These are phyloP conservation scores for Orbilia quercus DNA, from an alignment of 2,329 filamentous ascomycete species.

Conservation along the genomic window DNA sequence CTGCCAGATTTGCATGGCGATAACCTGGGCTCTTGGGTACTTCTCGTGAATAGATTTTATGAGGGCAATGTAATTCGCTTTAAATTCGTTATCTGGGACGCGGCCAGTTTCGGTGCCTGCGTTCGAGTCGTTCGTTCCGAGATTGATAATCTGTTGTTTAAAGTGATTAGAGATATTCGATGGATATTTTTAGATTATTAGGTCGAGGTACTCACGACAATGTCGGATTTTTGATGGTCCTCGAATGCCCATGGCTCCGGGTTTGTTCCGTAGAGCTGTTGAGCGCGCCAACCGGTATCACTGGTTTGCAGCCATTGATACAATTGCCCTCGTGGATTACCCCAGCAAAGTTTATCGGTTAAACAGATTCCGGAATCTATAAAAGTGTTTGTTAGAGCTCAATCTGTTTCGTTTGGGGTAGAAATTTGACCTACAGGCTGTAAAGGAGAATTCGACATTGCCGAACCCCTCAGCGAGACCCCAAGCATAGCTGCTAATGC, in stretches of 20 bases:
- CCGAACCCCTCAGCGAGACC: conserved; percentile 70
- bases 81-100: conserved; percentile 63
- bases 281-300: conserved; percentile 31
- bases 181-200: no score
- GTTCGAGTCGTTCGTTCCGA: conserved; percentile 66
- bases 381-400: not conserved
- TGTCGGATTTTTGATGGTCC: conserved; percentile 40
- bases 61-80: conserved; percentile 64
- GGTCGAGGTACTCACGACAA: conserved; percentile 32
- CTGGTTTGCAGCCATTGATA: conserved; percentile 53
- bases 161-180: conserved; percentile 42
- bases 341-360: conserved; percentile 70
- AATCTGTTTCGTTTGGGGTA: not conserved
- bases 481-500: conserved; percentile 70
- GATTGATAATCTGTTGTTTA: conserved; percentile 65
- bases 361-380: conserved; percentile 70
- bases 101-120: conserved; percentile 62
- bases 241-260: conserved; percentile 44
- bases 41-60: conserved; percentile 63
- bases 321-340: conserved; percentile 61
- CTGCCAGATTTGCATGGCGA: conserved; percentile 62
- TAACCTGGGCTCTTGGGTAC: conserved; percentile 64
- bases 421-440: conserved; percentile 63
- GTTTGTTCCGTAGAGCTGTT: conserved; percentile 44
- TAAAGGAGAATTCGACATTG: conserved; percentile 70